Evolutionary conservation across 1,284 basidiomycete genomes (phyloP).

Genomic region (Porogramme epimiltina): DNA sequence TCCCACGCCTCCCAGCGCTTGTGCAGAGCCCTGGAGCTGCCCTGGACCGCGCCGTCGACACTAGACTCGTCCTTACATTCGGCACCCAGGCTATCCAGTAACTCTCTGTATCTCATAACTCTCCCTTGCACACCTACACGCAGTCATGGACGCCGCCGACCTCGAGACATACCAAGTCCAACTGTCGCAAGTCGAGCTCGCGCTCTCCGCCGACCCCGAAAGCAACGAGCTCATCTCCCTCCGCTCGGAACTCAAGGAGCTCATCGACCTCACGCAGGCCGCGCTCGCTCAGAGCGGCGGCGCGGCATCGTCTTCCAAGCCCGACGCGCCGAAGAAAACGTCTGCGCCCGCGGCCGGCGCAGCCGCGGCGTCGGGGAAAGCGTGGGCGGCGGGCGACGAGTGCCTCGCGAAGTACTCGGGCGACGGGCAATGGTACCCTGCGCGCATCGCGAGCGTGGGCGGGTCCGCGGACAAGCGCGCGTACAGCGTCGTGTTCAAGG

Average conservation of each 20-base stretch:
- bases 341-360: conserved; percentile 18
- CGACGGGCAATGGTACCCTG: conserved; percentile 91
- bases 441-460: conserved; percentile 85
- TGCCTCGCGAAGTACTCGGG: conserved; percentile 90
- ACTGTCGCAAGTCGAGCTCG: conserved; percentile 87
- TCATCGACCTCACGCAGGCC: conserved; percentile 85
- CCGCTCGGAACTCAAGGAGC: conserved; percentile 84
- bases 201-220: conserved; percentile 80
- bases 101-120: background rate
- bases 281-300: conserved; percentile 70
- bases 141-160: conserved; percentile 70
- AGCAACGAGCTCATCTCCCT: conserved; percentile 80
- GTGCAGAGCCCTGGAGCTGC: no score
- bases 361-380: conserved; percentile 37
- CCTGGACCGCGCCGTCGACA: background rate
- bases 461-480: conserved; percentile 85
- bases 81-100: background rate
- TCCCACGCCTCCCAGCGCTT: background rate
- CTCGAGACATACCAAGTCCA: conserved; percentile 89
- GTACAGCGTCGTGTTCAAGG: conserved; percentile 94
- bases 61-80: background rate
- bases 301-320: conserved; percentile 59
- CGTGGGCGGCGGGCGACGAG: conserved; percentile 86
- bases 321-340: conserved; percentile 53
- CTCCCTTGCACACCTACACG: background rate